Evolutionary conservation across 2,329 filamentous ascomycete species (phyloP), one percentile per base, ranked within the genome.

Genomic region (Cadophora malorum): DNA sequence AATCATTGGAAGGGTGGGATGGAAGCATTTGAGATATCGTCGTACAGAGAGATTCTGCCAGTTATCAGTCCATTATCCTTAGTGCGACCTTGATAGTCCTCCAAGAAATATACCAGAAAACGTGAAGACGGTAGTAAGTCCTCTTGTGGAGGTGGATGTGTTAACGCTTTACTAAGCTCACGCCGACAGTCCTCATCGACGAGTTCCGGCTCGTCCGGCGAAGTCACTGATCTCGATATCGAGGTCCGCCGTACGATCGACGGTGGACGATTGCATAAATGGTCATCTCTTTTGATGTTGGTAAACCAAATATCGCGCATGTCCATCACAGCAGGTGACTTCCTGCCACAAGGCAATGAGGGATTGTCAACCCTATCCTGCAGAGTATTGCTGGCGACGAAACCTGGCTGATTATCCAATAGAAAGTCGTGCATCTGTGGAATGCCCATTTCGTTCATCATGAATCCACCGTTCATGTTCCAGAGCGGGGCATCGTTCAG

Each of bases 291-390:
- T 12, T 53, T 25, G 14, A 53, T 28, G 14, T 28, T 16, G 8
- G 50, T 53, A 7, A 53, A 53, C 50, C 50, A 53, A 10, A 53
- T 53, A 53, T 53, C 50, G 28, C 50, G 50, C 50, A 53, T 53
- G n/a, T 53, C 50, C 1, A 53, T 53, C 2, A 53, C 25, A 6
- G 12, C 28, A 5, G 50, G 50, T 16, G 23, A 28, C n/a, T 16
- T 25, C 4, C 21, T 28, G 10, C 23, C 12, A 5, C 10, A 12
- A 6, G 14, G 8, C 4, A 19, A 4, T 3, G 50, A 19, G 6
- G 50, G 50, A 16, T 25, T 16, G 2, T 53, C 23, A 28, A 4
- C 23, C 23, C 23, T 19, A 23, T 10, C 5, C 4, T 28, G 23
- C 50, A 3, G 9, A 6, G 3, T 6, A 16, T 31, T 31, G 23